phyloP scores from a whole-genome alignment of 2,329 filamentous ascomycete species.

The Aspergillus sp. region DNA sequence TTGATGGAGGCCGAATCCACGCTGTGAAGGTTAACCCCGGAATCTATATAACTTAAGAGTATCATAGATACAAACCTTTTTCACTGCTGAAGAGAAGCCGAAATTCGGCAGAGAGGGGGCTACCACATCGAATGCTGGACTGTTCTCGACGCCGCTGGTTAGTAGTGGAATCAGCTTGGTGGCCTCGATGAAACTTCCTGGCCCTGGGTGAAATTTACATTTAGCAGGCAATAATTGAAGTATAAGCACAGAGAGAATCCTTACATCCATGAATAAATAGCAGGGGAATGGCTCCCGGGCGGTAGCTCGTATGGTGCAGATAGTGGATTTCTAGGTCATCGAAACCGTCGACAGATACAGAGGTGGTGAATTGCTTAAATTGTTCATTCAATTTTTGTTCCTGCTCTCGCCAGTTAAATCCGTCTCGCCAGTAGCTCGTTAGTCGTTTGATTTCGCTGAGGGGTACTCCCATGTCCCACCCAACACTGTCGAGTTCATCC shows the following conservation, averaged over 20 bases:
- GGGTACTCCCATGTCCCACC: slow-evolving; percentile 61
- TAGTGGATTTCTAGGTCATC: slow-evolving; percentile 64
- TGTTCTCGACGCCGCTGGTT: slow-evolving; percentile 30
- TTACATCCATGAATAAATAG: slow-evolving; percentile 67
- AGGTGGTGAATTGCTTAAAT: slow-evolving; percentile 59
- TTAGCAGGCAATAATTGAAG: not conserved
- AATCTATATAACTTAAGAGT: not conserved
- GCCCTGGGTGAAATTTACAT: slow-evolving; percentile 38
- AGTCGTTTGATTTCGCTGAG: slow-evolving; percentile 61
- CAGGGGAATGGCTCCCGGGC: slow-evolving; percentile 59
- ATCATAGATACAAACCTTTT: slow-evolving; percentile 20
- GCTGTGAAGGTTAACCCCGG: slow-evolving; percentile 30
- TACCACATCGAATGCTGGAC: slow-evolving; percentile 54
- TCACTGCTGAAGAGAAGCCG: slow-evolving; percentile 52
- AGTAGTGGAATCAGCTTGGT: slow-evolving; percentile 47
- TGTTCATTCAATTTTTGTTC: slow-evolving; percentile 59
- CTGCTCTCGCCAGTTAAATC: slow-evolving; percentile 61
- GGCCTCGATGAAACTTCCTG: slow-evolving; percentile 65
- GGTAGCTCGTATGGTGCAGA: slow-evolving; percentile 56
- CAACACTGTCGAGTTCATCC: slow-evolving; percentile 53
- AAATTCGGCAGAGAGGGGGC: slow-evolving; percentile 58
- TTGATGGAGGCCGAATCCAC: slow-evolving; percentile 59
- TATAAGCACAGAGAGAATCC: slow-evolving; percentile 2
- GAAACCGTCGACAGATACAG: slow-evolving; percentile 58
- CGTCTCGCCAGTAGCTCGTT: slow-evolving; percentile 55